Evolutionary conservation across 345 rosid species (phyloP).

Genomic region (Ceriops zippeliana): DNA sequence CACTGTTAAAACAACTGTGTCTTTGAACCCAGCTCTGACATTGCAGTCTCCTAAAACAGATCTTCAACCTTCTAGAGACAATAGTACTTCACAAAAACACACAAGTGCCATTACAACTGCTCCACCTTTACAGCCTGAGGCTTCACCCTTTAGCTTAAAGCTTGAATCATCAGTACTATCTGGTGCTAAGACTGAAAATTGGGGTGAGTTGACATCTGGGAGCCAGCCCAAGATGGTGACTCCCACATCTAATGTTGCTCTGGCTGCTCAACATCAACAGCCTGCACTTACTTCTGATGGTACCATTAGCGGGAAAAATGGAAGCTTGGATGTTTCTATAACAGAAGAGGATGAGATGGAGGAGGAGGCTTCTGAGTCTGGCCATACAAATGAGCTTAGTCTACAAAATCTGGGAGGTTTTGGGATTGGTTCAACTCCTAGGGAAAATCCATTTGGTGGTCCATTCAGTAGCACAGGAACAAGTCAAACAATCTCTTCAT

Average conservation of each 20-base stretch:
- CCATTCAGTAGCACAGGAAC: slow-evolving; percentile 55
- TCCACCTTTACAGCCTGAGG: slow-evolving; percentile 27
- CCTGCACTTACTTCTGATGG: slow-evolving; percentile 32
- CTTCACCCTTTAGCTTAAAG: slow-evolving; percentile 35
- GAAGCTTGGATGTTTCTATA: slow-evolving; percentile 38
- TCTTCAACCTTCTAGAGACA: slow-evolving; percentile 31
- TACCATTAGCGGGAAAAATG: slow-evolving; percentile 38
- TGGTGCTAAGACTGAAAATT: slow-evolving; percentile 30
- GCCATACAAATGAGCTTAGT: slow-evolving; percentile 50
- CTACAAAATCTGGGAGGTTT: slow-evolving; percentile 67
- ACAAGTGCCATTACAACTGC: slow-evolving; percentile 27
- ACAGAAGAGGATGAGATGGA: slow-evolving; percentile 95
- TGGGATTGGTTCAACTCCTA: slow-evolving; percentile 68
- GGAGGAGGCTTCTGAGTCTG: slow-evolving; percentile 84
- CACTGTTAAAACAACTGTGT: neutral
- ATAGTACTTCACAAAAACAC: slow-evolving; percentile 24
- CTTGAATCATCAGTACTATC: slow-evolving; percentile 39
- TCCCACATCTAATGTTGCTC: slow-evolving; percentile 34
- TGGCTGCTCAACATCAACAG: slow-evolving; percentile 46
- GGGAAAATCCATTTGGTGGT: slow-evolving; percentile 69
- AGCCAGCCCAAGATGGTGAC: slow-evolving; percentile 31
- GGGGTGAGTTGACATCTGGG: slow-evolving; percentile 38
- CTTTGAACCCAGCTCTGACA: neutral
- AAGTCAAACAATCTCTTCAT: slow-evolving; percentile 45
- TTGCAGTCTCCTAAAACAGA: slow-evolving; percentile 37